Evolutionary conservation across 345 rosid genomes (phyloP).

Genomic region (Turritis glabra): DNA sequence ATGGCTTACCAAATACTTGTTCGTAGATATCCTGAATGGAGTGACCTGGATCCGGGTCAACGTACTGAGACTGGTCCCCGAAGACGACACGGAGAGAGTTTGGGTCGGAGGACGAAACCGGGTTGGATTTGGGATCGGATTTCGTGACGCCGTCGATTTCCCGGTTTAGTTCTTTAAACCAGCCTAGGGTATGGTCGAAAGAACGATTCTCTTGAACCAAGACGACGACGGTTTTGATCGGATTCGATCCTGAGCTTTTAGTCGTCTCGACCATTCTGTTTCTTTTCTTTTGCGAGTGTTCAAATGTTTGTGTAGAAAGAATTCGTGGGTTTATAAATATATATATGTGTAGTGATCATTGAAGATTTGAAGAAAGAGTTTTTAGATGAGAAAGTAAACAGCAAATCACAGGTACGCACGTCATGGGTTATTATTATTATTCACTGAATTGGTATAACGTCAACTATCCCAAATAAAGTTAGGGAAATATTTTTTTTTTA

Average conservation of each 20-base stretch:
- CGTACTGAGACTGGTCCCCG: conserved; percentile 52
- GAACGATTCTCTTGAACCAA: conserved; percentile 92
- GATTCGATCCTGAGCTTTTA: conserved; percentile 34
- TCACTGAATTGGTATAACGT: background rate
- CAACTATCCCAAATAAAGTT: background rate
- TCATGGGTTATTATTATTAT: conserved; percentile 15
- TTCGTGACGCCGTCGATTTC: conserved; percentile 78
- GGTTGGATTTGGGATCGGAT: conserved; percentile 60
- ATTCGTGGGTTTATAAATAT: background rate
- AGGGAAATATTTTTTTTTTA: background rate
- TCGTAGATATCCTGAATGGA: conserved; percentile 85
- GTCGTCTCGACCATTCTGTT: conserved; percentile 27
- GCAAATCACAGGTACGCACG: conserved; percentile 14
- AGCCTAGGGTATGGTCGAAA: conserved; percentile 87
- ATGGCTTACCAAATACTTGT: conserved; percentile 77
- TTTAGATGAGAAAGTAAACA: conserved; percentile 3
- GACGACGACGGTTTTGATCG: conserved; percentile 83
- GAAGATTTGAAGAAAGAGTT: conserved; percentile 9
- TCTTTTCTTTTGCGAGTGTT: background rate
- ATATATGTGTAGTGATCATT: background rate
- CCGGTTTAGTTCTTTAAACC: conserved; percentile 75
- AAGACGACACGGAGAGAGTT: conserved; percentile 49
- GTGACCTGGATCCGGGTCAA: conserved; percentile 89
- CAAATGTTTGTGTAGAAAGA: background rate
- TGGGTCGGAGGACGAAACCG: conserved; percentile 53